Conservation (phyloP, 805 yeast species). For the Lachancea waltii region DNA sequence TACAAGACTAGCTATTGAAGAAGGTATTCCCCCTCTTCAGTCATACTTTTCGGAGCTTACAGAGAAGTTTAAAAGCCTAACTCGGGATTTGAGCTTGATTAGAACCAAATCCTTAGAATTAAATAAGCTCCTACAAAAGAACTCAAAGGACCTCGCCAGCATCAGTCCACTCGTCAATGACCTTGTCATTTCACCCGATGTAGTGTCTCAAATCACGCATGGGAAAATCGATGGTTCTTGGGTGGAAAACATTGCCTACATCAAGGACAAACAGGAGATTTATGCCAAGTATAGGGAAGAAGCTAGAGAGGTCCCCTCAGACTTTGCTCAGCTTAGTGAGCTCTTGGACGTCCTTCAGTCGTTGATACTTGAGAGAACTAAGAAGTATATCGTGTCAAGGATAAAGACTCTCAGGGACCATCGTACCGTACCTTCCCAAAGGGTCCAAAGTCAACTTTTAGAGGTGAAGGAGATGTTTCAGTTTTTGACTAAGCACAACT, state of each 20-base stretch:
- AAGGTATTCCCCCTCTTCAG: conserved; percentile 42
- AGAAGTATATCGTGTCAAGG: conserved; percentile 58
- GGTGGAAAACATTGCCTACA: conserved; percentile 55
- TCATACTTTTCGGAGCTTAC: conserved; percentile 51
- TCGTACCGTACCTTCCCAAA: conserved; percentile 64
- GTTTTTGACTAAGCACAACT: conserved; percentile 50
- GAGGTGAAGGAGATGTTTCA: conserved; percentile 54
- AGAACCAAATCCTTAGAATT: conserved; percentile 48
- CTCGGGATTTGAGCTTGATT: conserved; percentile 55
- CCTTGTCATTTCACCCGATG: conserved; percentile 65
- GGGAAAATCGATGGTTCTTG: conserved; percentile 56
- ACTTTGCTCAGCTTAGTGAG: conserved; percentile 20
- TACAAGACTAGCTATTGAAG: conserved; percentile 21
- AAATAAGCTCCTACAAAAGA: conserved; percentile 40
- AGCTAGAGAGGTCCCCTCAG: conserved; percentile 20
- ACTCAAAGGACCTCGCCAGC: conserved; percentile 42
- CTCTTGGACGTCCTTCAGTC: conserved; percentile 44
- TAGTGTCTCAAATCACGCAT: conserved; percentile 49
- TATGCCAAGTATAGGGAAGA: conserved; percentile 36
- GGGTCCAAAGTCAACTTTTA: conserved; percentile 60
- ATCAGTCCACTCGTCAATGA: conserved; percentile 75
- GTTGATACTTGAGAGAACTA: conserved; percentile 68
- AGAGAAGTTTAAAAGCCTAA: conserved; percentile 45
- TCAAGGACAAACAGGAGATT: conserved; percentile 54
- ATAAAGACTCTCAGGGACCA: conserved; percentile 59